Evolutionary conservation across 2,329 filamentous ascomycete species (phyloP).

Genomic region (Endothia cerciana): DNA sequence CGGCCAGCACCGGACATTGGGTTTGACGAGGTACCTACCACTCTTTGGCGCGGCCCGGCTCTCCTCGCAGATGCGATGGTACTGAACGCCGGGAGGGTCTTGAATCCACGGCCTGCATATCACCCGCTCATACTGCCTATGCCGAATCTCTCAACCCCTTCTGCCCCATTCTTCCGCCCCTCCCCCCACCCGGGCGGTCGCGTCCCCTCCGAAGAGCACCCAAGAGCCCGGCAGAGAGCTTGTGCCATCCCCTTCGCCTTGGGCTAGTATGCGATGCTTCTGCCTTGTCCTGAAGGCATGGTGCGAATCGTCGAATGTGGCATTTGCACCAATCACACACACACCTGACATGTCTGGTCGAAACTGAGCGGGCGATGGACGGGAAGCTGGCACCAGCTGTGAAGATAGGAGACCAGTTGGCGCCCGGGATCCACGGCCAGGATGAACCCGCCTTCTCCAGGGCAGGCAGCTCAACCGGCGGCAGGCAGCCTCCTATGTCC

Average conservation of each 20-base stretch:
- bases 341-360: not conserved
- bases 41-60: not conserved
- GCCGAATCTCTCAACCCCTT: not conserved
- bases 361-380: not conserved
- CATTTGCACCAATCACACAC: slow-evolving; percentile 16
- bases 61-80: not conserved
- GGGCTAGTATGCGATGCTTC: slow-evolving; percentile 8
- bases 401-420: not conserved
- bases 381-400: not conserved
- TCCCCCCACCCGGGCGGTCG: not conserved
- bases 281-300: slow-evolving; percentile 7
- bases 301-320: slow-evolving; percentile 5
- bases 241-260: slow-evolving; percentile 1
- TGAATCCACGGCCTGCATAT: not conserved
- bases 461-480: not conserved
- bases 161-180: not conserved
- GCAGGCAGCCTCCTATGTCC: slow-evolving; percentile 4
- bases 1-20: not conserved
- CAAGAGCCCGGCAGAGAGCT: slow-evolving; percentile 12
- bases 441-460: not conserved
- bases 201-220: not conserved
- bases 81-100: not conserved
- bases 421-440: not conserved
- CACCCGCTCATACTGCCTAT: not conserved
- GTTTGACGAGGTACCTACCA: not conserved